These are phyloP conservation scores for Santalum album DNA, from an alignment of 164 flowering plant genomes.

Conservation along the genomic window DNA sequence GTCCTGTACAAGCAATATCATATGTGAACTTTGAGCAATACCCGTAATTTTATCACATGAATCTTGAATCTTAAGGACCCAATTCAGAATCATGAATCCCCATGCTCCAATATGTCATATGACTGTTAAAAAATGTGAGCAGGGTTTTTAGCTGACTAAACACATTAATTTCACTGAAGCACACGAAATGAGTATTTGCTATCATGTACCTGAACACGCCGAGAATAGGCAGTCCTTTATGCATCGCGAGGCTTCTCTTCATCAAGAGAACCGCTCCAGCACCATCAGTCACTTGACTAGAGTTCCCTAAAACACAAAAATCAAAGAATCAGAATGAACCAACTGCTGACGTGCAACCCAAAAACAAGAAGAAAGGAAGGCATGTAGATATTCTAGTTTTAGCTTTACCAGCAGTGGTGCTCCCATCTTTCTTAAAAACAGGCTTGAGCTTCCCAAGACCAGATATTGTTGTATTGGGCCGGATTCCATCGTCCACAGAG, in stretches of 20 bases:
- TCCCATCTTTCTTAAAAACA: slow-evolving; percentile 81
- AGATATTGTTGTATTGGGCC: slow-evolving; percentile 48
- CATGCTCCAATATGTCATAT: no score
- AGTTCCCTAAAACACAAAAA: slow-evolving; percentile 47
- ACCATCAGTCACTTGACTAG: slow-evolving; percentile 98
- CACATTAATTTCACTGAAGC: not conserved
- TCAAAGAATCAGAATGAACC: not conserved
- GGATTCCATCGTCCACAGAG: slow-evolving; percentile 89
- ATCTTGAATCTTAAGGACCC: no score
- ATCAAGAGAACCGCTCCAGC: slow-evolving; percentile 96
- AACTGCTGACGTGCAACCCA: not conserved
- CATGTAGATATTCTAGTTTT: not conserved
- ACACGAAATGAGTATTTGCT: not conserved
- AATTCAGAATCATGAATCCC: no score
- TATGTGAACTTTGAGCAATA: not conserved
- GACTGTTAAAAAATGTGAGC: no score
- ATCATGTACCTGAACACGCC: slow-evolving; percentile 77
- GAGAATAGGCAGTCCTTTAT: slow-evolving; percentile 82
- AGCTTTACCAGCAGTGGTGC: slow-evolving; percentile 82
- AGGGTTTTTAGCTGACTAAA: no score
- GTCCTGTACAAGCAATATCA: slow-evolving; percentile 39
- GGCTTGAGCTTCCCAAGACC: slow-evolving; percentile 72
- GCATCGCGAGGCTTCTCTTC: slow-evolving; percentile 81
- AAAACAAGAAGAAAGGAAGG: not conserved
- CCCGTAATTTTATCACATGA: not conserved